phyloP scores from a whole-genome alignment of 352 stramenopile species.

The Phytophthora uliginosa region DNA sequence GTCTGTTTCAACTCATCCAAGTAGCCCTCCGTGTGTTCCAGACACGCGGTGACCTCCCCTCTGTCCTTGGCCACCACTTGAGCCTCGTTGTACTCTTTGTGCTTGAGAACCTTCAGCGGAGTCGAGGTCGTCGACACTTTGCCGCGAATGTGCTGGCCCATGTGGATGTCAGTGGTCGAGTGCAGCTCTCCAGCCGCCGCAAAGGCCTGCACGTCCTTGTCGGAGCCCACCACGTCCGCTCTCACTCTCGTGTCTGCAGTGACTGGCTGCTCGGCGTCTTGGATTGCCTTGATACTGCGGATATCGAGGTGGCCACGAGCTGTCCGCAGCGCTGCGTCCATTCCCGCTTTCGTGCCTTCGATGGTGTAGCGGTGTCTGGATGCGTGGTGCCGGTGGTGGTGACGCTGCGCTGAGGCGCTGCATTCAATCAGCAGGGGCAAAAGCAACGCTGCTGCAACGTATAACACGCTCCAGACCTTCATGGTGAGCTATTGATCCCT shows the following conservation, averaged over 20 bases:
- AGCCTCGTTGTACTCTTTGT: constrained; percentile 39
- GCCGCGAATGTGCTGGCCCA: constrained; percentile 30
- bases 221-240: constrained; percentile 40
- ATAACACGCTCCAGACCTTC: constrained; percentile 23
- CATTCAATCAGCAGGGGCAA: constrained; percentile 5
- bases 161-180: constrained; percentile 25
- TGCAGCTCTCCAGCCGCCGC: constrained; percentile 26
- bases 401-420: constrained; percentile 3
- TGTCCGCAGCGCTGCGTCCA: constrained; percentile 38
- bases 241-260: constrained; percentile 29
- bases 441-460: constrained; percentile 5
- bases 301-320: constrained; percentile 36
- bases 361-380: constrained; percentile 40
- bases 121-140: constrained; percentile 26
- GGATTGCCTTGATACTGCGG: constrained; percentile 39
- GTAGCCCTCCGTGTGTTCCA: constrained; percentile 61
- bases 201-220: constrained; percentile 39
- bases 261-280: constrained; percentile 12
- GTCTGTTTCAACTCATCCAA: constrained; percentile 38
- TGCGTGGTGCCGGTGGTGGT: constrained; percentile 27
- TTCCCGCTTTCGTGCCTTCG: constrained; percentile 38
- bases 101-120: constrained; percentile 43
- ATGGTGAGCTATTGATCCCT: constrained; percentile 12
- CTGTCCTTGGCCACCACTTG: constrained; percentile 50
- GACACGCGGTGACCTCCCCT: constrained; percentile 52